These are phyloP conservation scores for Penicillium cosmopolitanum DNA, from an alignment of 495 filamentous ascomycete species.

Conservation along the genomic window DNA sequence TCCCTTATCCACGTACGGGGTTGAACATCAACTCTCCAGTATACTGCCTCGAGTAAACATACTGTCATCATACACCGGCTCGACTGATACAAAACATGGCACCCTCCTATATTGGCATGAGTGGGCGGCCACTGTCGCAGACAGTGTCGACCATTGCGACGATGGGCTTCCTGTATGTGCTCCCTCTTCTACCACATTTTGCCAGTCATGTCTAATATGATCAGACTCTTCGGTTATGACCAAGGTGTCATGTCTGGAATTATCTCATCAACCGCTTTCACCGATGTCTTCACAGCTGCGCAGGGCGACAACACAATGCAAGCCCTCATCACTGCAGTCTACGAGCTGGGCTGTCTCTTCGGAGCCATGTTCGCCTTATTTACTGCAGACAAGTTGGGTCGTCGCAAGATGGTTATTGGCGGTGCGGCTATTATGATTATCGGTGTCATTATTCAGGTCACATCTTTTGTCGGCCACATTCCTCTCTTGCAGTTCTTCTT, in stretches of 20 bases:
- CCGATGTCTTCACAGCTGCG: slow-evolving; percentile 68
- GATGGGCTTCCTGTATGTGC: slow-evolving; percentile 61
- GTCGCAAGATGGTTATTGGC: slow-evolving; percentile 60
- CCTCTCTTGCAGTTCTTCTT: slow-evolving; percentile 71
- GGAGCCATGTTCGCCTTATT: slow-evolving; percentile 74
- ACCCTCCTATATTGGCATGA: slow-evolving; percentile 62
- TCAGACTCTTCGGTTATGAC: slow-evolving; percentile 25
- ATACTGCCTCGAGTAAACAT: neutral
- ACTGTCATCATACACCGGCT: neutral
- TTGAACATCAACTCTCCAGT: slow-evolving; percentile 4
- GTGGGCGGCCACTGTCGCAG: slow-evolving; percentile 64
- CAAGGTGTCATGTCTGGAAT: slow-evolving; percentile 81
- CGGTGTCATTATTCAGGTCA: slow-evolving; percentile 76
- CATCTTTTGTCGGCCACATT: slow-evolving; percentile 49
- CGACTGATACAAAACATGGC: slow-evolving; percentile 28
- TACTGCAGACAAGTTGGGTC: slow-evolving; percentile 69
- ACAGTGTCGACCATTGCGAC: slow-evolving; percentile 69
- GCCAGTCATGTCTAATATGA: slow-evolving; percentile 12
- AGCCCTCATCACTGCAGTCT: slow-evolving; percentile 80
- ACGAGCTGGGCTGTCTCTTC: slow-evolving; percentile 75
- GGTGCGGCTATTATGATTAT: slow-evolving; percentile 81
- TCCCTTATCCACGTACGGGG: slow-evolving; percentile 6
- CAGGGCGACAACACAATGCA: slow-evolving; percentile 71
- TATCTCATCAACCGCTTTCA: slow-evolving; percentile 73
- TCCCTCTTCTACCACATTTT: neutral